Percentiles rank a stretch among this genome's conserved stretches.
Evolutionary conservation across 2,329 filamentous ascomycete species (phyloP).

Genomic region (Teratosphaeria gauchensis): DNA sequence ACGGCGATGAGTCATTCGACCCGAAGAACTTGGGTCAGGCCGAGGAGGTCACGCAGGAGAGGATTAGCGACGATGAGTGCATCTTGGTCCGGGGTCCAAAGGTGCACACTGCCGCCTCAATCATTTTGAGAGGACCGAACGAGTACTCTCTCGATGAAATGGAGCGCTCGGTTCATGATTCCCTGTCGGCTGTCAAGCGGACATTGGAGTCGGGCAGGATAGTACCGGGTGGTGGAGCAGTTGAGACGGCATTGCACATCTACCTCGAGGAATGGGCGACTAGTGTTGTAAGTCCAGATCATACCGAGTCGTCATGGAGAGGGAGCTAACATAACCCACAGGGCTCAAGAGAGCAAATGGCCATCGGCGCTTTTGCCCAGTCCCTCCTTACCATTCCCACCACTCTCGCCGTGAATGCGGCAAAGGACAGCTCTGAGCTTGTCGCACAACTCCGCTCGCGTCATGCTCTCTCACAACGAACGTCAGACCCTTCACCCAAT

Average conservation of each 20-base stretch:
- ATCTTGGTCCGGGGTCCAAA: constrained; percentile 96
- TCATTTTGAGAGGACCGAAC: constrained; percentile 90
- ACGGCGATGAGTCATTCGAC: constrained; percentile 96
- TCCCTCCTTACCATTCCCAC: constrained; percentile 90
- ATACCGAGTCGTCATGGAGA: not conserved
- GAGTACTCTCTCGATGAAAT: constrained; percentile 97
- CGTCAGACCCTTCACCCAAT: constrained; percentile 61
- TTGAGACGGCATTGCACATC: constrained; percentile 98
- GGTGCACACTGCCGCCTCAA: constrained; percentile 83
- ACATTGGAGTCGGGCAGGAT: constrained; percentile 95
- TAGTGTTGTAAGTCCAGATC: constrained; percentile 58
- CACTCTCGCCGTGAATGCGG: constrained; percentile 92
- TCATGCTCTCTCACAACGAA: constrained; percentile 88
- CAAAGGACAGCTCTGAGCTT: constrained; percentile 90
- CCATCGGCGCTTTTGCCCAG: constrained; percentile 94
- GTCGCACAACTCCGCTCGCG: constrained; percentile 90
- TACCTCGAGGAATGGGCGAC: constrained; percentile 98
- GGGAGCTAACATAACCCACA: constrained; percentile 17
- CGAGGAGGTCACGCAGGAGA: constrained; percentile 95
- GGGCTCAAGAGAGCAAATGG: constrained; percentile 90
- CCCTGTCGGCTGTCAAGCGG: constrained; percentile 90
- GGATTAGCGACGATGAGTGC: constrained; percentile 97
- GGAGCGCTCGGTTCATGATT: constrained; percentile 97
- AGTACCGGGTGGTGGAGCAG: constrained; percentile 89
- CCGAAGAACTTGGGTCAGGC: constrained; percentile 79